Evolutionary conservation across 371 early-diverging fungal genomes (phyloP).

Genomic region (Smittium culicis): DNA sequence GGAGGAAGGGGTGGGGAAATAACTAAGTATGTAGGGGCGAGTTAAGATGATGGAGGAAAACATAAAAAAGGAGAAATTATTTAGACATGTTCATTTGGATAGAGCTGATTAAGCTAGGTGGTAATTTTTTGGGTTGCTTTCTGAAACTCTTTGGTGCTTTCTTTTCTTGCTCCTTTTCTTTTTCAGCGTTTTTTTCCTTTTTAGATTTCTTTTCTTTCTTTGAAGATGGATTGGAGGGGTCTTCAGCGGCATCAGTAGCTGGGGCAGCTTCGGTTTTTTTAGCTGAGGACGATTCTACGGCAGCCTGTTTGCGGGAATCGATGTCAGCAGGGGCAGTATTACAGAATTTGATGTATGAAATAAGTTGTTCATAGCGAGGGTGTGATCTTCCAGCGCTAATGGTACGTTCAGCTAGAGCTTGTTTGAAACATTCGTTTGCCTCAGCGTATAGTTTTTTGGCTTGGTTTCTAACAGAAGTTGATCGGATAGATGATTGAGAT

Average conservation of each 20-base stretch:
- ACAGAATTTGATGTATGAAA: background rate
- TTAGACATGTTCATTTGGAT: background rate
- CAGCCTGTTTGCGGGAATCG: background rate
- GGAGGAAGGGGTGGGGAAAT: too few species aligned
- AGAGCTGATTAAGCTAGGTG: background rate
- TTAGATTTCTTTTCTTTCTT: background rate
- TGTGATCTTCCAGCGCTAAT: constrained; percentile 40
- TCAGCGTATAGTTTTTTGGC: constrained; percentile 35
- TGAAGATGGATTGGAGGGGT: background rate
- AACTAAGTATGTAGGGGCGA: too few species aligned
- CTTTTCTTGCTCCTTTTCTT: background rate
- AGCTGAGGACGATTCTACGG: background rate
- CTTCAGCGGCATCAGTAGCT: background rate
- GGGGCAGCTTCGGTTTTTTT: background rate
- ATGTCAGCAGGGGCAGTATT: background rate
- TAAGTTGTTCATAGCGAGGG: constrained; percentile 15
- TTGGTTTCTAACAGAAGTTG: constrained; percentile 22
- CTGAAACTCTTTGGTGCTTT: background rate
- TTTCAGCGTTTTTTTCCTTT: background rate
- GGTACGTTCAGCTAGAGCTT: constrained; percentile 33
- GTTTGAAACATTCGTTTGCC: constrained; percentile 32
- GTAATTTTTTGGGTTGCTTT: background rate
- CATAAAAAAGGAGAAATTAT: too few species aligned
- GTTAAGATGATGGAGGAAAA: too few species aligned
- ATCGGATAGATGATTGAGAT: constrained; percentile 18